Percentiles rank a stretch among this genome's conserved stretches.
Conservation (phyloP, 768 basidiomycete species). For the Suillus alpinus region DNA sequence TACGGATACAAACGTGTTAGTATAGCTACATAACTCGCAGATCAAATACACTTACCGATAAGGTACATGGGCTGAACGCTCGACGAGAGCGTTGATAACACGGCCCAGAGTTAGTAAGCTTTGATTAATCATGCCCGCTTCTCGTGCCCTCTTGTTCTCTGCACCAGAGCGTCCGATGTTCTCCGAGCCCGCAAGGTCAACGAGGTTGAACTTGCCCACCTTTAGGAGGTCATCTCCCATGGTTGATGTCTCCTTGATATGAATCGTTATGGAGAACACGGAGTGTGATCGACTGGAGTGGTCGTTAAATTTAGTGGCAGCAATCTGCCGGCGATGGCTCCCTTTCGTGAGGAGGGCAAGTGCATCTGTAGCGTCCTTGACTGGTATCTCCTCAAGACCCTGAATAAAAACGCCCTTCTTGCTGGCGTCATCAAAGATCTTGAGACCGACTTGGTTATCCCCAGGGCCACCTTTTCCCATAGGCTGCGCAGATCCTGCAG, state of each 20-base stretch:
- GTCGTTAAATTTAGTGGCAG: constrained; percentile 96
- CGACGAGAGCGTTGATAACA: constrained; percentile 95
- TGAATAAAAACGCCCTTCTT: constrained; percentile 93
- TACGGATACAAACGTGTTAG: constrained; percentile 22
- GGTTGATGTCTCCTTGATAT: constrained; percentile 77
- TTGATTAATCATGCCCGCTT: constrained; percentile 99
- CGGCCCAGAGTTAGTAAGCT: constrained; percentile 94
- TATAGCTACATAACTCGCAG: background rate
- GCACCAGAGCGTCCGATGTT: constrained; percentile 96
- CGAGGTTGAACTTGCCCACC: constrained; percentile 94
- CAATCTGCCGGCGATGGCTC: constrained; percentile 87
- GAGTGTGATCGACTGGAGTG: constrained; percentile 97
- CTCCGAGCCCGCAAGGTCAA: constrained; percentile 96
- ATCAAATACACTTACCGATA: constrained; percentile 61
- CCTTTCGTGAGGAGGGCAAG: constrained; percentile 84
- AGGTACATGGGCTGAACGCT: constrained; percentile 87
- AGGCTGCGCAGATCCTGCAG: constrained; percentile 65
- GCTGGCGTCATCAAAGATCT: constrained; percentile 89
- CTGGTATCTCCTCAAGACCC: constrained; percentile 86
- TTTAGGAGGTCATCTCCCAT: constrained; percentile 86
- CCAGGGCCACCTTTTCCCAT: constrained; percentile 64
- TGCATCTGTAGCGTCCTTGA: constrained; percentile 81
- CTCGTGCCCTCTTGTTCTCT: constrained; percentile 89
- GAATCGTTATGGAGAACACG: constrained; percentile 94
- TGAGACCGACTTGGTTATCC: constrained; percentile 60